Evolutionary conservation across 2,329 filamentous ascomycete genomes (phyloP).

Genomic region (Colletotrichum sojae): DNA sequence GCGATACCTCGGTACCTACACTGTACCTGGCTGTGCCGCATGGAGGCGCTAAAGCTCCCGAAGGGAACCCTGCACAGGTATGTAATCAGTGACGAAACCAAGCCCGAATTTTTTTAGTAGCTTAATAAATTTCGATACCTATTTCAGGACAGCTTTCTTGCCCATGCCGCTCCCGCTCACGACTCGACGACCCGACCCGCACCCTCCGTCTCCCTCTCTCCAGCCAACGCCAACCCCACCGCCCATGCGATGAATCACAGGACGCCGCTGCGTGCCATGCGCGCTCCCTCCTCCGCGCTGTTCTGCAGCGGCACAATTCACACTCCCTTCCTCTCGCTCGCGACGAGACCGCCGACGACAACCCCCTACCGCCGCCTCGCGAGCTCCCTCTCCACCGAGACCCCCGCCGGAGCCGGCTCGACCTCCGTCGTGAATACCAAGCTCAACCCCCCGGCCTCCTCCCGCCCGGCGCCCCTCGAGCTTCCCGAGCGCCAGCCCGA

Average conservation of each 20-base stretch:
- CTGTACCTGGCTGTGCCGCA: neutral
- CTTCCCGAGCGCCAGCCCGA: constrained; percentile 69
- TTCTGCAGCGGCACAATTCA: constrained; percentile 11
- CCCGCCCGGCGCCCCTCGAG: constrained; percentile 78
- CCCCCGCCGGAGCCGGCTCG: constrained; percentile 15
- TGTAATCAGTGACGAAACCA: constrained; percentile 40
- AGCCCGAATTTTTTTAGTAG: constrained; percentile 11
- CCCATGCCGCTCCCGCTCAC: constrained; percentile 11
- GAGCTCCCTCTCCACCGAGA: constrained; percentile 24
- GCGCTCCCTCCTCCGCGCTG: constrained; percentile 27
- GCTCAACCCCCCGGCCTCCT: constrained; percentile 81
- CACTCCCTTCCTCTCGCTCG: constrained; percentile 10
- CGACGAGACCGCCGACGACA: neutral
- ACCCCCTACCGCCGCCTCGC: constrained; percentile 29
- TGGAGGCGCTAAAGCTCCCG: no score
- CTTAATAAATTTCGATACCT: constrained; percentile 28
- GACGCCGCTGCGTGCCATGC: constrained; percentile 41
- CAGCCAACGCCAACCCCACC: constrained; percentile 3
- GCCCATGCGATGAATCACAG: constrained; percentile 41
- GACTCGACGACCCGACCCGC: neutral
- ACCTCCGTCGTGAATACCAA: constrained; percentile 32
- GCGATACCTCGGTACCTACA: neutral
- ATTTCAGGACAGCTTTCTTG: constrained; percentile 17
- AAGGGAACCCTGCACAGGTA: constrained; percentile 4
- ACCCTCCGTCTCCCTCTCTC: neutral